These are phyloP conservation scores for Olyra latifolia DNA, from an alignment of 176 grass and related monocot species.

Conservation along the genomic window DNA sequence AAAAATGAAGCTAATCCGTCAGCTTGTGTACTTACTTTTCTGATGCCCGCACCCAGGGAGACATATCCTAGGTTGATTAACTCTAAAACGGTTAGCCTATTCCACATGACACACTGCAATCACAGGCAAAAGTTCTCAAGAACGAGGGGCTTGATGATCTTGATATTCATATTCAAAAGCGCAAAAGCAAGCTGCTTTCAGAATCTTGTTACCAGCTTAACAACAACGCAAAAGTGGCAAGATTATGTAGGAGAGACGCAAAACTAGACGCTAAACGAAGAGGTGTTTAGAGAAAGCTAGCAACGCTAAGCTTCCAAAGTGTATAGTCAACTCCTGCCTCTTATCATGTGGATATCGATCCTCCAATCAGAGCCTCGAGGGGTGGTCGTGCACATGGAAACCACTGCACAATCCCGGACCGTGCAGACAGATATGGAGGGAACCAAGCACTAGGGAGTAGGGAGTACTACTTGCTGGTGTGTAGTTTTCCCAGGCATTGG, in stretches of 20 bases:
- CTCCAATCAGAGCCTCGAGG: constrained; percentile 17
- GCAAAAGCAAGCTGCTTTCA: constrained; percentile 12
- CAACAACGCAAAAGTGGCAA: constrained; percentile 10
- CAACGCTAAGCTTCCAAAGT: background rate
- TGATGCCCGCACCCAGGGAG: background rate
- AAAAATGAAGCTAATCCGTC: background rate
- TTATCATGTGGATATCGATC: background rate
- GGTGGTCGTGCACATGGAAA: constrained; percentile 10
- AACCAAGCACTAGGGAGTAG: background rate
- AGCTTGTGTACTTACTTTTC: background rate
- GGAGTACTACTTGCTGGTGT: background rate
- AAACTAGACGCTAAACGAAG: background rate
- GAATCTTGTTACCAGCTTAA: constrained; percentile 17
- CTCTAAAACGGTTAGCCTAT: background rate
- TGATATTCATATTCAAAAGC: background rate
- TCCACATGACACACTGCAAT: constrained; percentile 1
- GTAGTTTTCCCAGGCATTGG: background rate
- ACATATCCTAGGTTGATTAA: constrained; percentile 12
- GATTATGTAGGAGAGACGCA: constrained; percentile 15
- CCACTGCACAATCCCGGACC: background rate
- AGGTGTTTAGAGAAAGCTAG: background rate
- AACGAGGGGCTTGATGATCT: background rate
- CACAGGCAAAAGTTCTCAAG: background rate
- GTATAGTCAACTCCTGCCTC: constrained; percentile 31
- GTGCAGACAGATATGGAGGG: background rate